Evolutionary conservation across 2,329 filamentous ascomycete species (phyloP).

Genomic region (Aspergillus sp.): DNA sequence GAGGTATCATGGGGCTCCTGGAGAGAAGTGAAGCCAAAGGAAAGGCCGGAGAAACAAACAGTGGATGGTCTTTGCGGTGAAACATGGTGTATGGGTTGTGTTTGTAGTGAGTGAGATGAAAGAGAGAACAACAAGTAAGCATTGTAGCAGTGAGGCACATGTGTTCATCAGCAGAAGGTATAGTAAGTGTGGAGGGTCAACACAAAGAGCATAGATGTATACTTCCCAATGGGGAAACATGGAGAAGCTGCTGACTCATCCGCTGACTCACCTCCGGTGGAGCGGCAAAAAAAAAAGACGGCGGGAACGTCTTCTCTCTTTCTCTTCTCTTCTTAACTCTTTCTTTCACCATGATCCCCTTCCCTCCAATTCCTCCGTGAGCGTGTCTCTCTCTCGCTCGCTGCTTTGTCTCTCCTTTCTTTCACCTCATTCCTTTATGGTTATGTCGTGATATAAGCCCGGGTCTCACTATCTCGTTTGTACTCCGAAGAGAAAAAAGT

Average conservation of each 20-base stretch:
- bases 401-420: slow-evolving; percentile 8
- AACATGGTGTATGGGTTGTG: neutral
- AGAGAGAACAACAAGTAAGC: neutral
- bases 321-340: slow-evolving; percentile 20
- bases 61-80: neutral
- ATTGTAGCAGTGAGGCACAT: neutral
- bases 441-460: slow-evolving; percentile 20
- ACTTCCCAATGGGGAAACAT: too few species aligned
- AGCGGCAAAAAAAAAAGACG: neutral
- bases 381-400: slow-evolving; percentile 13
- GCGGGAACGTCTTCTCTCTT: slow-evolving; percentile 6
- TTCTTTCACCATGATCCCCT: slow-evolving; percentile 20
- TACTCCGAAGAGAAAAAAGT: neutral
- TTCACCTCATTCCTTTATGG: slow-evolving; percentile 10
- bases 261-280: too few species aligned
- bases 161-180: too few species aligned
- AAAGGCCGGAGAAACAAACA: neutral
- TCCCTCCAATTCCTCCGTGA: slow-evolving; percentile 19
- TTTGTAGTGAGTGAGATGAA: neutral
- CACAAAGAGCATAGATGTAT: too few species aligned
- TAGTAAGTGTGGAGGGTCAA: too few species aligned
- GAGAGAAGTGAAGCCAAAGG: neutral
- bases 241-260: too few species aligned
- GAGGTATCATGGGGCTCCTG: too few species aligned
- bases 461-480: slow-evolving; percentile 10